Evolutionary conservation across 1,284 basidiomycete genomes (phyloP), one percentile per base, ranked within the genome.

Genomic region (Apiotrichum brassicae): DNA sequence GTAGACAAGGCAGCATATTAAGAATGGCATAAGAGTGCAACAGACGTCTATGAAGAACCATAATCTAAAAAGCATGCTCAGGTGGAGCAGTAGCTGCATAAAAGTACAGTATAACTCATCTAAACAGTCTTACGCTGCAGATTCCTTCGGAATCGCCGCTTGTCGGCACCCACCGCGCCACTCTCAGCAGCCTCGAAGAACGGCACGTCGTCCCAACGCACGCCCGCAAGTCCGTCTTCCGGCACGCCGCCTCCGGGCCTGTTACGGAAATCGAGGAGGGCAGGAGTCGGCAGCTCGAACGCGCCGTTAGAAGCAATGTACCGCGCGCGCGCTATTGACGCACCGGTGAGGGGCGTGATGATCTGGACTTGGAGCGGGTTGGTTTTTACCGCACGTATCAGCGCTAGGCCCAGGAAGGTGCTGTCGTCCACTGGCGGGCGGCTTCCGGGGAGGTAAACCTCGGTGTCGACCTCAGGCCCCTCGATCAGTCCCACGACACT

Each of bases 241-340:
- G 44, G 32, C 9, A 49, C 47, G 12, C 46, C 49, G 37, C 33
- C 53, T 37, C 35, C 33, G 34, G 24, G 60, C 59, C 24, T 49
- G 62, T 48, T 37, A 65, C 51, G 73, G 70, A 82, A 85, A 71
- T 95, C 89, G 42, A 97, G 73, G 82, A 91, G 83, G 0, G 85
- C 90, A 80, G 84, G 87, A 0, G 91, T 74, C 0, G 92, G 92
- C 0, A 97, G 73, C 64, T 94, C 89, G 58, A 95, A 75, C 60
- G 87, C 86, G 5, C 92, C 92, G 45, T 70, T 71, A 65, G 87
- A 88, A 32, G 92, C 81, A 1, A 94, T 66, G 14, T 81, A 75
- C 77, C 76, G 24, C 68, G 67, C 32, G 54, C 54, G 6, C 34
- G 48, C 25, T 6, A 91, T 75, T 2, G 77, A 32, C 0, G 60